phyloP scores from a whole-genome alignment of 352 stramenopile species.

The Phytophthora nicotianae region DNA sequence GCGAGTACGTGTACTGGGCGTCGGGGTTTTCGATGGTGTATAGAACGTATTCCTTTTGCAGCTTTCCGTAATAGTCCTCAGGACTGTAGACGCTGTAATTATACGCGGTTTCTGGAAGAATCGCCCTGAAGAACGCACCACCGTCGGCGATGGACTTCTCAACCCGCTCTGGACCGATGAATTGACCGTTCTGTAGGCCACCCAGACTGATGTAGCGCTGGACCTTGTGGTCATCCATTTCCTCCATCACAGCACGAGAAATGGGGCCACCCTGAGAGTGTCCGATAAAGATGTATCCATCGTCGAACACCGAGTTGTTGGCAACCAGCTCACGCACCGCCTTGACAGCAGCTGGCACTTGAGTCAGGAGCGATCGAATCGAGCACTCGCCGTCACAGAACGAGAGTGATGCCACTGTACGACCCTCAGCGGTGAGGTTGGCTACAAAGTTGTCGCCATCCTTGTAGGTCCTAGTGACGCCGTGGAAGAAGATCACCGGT shows the following conservation, averaged over 20 bases:
- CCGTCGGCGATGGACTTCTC: slow-evolving; percentile 1
- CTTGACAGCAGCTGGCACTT: slow-evolving; percentile 29
- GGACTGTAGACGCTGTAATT: slow-evolving; percentile 27
- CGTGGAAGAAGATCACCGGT: slow-evolving; percentile 54
- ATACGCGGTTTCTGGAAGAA: slow-evolving; percentile 32
- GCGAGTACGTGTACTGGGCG: slow-evolving; percentile 33
- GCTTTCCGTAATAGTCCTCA: slow-evolving; percentile 30
- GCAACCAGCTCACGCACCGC: slow-evolving; percentile 34
- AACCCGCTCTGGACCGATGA: slow-evolving; percentile 45
- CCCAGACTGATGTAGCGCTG: slow-evolving; percentile 47
- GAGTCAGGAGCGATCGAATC: slow-evolving; percentile 23
- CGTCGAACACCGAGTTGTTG: slow-evolving; percentile 34
- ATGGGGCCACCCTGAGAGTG: slow-evolving; percentile 48
- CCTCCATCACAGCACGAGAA: slow-evolving; percentile 47
- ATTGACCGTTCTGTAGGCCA: slow-evolving; percentile 51
- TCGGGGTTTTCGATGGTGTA: slow-evolving; percentile 34
- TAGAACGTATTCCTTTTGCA: slow-evolving; percentile 48
- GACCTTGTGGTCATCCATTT: slow-evolving; percentile 60
- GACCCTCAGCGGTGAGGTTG: slow-evolving; percentile 38
- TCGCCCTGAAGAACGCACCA: background rate
- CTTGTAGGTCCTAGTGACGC: slow-evolving; percentile 19
- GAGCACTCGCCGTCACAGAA: slow-evolving; percentile 44
- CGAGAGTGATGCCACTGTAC: slow-evolving; percentile 33
- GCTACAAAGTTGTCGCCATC: slow-evolving; percentile 24
- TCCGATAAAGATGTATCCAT: slow-evolving; percentile 54